Evolutionary conservation across 257 asterid genomes (phyloP).

Genomic region (Verbascum thapsus): DNA sequence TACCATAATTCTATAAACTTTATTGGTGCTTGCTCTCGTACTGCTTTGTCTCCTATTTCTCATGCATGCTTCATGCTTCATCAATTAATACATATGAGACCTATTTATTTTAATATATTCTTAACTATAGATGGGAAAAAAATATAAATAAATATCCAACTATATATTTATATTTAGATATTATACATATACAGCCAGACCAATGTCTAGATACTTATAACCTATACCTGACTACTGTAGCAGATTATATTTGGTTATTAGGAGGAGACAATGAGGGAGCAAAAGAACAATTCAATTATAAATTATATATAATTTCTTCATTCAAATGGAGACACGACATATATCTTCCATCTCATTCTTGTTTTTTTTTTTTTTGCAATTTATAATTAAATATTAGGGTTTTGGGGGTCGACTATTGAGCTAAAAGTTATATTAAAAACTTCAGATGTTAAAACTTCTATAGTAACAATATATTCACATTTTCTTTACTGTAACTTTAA

Average conservation of each 20-base stretch:
- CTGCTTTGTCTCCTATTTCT: background rate
- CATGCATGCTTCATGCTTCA: slow-evolving; percentile 13
- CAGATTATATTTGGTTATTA: slow-evolving; percentile 3
- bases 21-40: background rate
- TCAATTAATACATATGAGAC: background rate
- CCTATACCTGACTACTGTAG: slow-evolving; percentile 32
- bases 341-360: slow-evolving; percentile 13
- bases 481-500: no score
- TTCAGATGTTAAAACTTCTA: no score
- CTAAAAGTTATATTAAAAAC: no score
- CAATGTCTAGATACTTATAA: slow-evolving; percentile 42
- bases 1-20: no score
- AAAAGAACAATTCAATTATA: slow-evolving; percentile 37
- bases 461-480: no score
- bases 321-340: slow-evolving; percentile 44
- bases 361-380: background rate
- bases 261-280: background rate
- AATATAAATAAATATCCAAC: no score
- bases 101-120: no score
- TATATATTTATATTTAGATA: no score
- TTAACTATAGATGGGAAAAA: no score
- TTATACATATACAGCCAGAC: background rate
- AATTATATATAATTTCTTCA: slow-evolving; percentile 13
- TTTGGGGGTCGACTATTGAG: no score
- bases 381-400: background rate